Evolutionary conservation across 352 stramenopile genomes (phyloP), one percentile per base, ranked within the genome.

Genomic region (Thraustochytrium sp.): DNA sequence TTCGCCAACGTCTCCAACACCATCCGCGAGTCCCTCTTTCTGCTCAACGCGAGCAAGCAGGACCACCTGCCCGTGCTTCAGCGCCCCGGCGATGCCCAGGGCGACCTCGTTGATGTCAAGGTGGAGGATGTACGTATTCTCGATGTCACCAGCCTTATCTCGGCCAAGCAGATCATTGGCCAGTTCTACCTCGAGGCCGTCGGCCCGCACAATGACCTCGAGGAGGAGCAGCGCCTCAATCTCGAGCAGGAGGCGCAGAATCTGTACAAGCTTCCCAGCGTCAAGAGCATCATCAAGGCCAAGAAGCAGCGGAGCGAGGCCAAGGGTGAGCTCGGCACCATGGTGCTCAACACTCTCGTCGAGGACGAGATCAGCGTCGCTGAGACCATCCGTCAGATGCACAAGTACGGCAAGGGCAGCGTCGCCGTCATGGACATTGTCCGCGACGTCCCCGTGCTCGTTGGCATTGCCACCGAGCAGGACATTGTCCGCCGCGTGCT

Each of bases 311-410:
- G 40, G 23, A 80, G 68, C 68, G 68, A 80, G 42, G 68, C 48
- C 37, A 61, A 65, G 46, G 68, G 68, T 34, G 68, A 63, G 2
- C 48, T 80, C 31, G 68, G 48, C 68, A 80, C 68, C 44, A 80
- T 80, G 68, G 68, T 80, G 46, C 68, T 80, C 42, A 80, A 80
- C 51, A 80, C 68, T 31, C 53, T 80, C 26, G 48, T 80, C 53
- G 48, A 80, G 46, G 68, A 80, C 68, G 53, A 80, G 42, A 80
- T 80, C 53, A 55, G 34, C 26, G 53, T 80, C 34, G 34, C 46
- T 0, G 68, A 80, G 31, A 51, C 68, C 53, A 80, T 80, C 34
- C 46, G 42, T 21, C 68, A 80, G 38, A 80, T 80, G 68, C 42
- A 38, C 34, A 80, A 80, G 38, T 80, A 63, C 34, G 29, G 76